These are phyloP conservation scores for Oryza glaberrima DNA, from an alignment of 176 grass and related monocot genomes.

Conservation along the genomic window DNA sequence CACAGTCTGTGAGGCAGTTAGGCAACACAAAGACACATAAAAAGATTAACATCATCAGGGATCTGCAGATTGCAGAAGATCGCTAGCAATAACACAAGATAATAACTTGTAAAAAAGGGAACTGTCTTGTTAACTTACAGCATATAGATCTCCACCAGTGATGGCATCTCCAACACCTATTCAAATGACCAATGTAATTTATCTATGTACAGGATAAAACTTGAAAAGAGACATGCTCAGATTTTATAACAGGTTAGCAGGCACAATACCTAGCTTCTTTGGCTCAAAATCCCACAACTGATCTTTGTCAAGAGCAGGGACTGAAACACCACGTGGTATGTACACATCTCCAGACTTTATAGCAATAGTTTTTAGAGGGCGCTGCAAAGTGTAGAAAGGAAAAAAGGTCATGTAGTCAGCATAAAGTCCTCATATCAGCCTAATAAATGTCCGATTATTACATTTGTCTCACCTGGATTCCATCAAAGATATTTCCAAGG, in stretches of 20 bases:
- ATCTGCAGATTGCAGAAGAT: not conserved
- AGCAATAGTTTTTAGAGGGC: slow-evolving; percentile 84
- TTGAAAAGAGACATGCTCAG: slow-evolving; percentile 16
- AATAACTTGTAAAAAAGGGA: slow-evolving; percentile 13
- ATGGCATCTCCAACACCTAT: slow-evolving; percentile 66
- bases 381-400: slow-evolving; percentile 45
- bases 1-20: slow-evolving; percentile 51
- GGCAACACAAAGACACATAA: slow-evolving; percentile 19
- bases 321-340: slow-evolving; percentile 83
- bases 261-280: slow-evolving; percentile 61
- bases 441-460: not conserved
- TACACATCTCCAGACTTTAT: slow-evolving; percentile 86
- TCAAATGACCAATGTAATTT: slow-evolving; percentile 45
- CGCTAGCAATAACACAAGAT: slow-evolving; percentile 3
- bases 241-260: slow-evolving; percentile 22
- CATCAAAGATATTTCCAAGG: slow-evolving; percentile 87
- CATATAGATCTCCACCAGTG: slow-evolving; percentile 80
- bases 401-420: slow-evolving; percentile 18
- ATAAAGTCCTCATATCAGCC: not conserved
- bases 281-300: slow-evolving; percentile 74
- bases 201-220: slow-evolving; percentile 1
- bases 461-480: slow-evolving; percentile 65
- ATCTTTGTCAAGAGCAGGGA: slow-evolving; percentile 90
- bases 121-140: slow-evolving; percentile 55
- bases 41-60: slow-evolving; percentile 16